Conservation (phyloP, 2,329 filamentous ascomycete genomes). For the Colletotrichum viniferum region DNA sequence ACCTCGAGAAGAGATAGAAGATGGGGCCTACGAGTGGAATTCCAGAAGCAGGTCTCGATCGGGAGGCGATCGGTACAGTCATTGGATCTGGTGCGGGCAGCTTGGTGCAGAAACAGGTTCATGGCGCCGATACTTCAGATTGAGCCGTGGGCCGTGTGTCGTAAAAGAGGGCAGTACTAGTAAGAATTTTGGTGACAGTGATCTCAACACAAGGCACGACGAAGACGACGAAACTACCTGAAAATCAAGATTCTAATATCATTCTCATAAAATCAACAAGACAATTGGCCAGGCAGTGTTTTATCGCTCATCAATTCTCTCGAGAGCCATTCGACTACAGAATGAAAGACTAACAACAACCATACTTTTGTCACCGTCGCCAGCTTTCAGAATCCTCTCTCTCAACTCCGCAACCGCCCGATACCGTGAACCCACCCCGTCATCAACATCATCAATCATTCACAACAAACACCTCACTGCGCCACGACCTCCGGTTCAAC, state of each 20-base stretch:
- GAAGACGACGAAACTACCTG: neutral
- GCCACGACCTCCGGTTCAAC: neutral
- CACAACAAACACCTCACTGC: neutral
- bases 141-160: neutral
- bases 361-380: neutral
- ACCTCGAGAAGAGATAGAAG: neutral
- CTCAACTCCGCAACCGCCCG: neutral
- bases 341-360: neutral
- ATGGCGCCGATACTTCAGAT: neutral
- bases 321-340: neutral
- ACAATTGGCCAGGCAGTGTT: neutral
- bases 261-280: neutral
- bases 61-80: neutral
- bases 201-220: neutral
- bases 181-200: neutral
- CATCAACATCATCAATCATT: neutral
- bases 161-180: neutral
- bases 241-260: neutral
- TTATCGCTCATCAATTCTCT: neutral
- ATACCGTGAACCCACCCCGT: neutral
- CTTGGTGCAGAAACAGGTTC: neutral
- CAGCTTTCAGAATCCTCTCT: neutral
- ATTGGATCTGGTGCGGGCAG: neutral
- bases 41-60: neutral
- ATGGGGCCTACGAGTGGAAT: neutral